phyloP scores from a whole-genome alignment of 2,329 filamentous ascomycete genomes.

The Aspergillus sp. region DNA sequence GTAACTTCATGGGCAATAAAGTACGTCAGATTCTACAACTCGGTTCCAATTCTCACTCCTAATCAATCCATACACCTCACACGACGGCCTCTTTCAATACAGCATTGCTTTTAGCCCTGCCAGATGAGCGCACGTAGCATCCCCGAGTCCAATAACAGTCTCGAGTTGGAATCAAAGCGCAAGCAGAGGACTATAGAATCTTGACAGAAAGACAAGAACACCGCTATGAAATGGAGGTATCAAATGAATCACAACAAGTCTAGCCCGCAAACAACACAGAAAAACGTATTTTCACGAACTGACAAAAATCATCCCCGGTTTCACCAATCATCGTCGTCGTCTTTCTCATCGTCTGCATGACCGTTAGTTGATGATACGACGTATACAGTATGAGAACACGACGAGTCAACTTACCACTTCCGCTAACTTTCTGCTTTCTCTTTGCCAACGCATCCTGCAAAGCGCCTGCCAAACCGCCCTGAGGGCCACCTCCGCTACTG shows the following conservation, averaged over 20 bases:
- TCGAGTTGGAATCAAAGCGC: background rate
- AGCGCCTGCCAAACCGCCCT: conserved; percentile 73
- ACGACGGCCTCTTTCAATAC: background rate
- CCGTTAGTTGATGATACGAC: conserved; percentile 20
- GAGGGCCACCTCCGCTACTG: conserved; percentile 51
- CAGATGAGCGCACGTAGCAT: background rate
- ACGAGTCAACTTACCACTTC: conserved; percentile 71
- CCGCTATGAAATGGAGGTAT: conserved; percentile 14
- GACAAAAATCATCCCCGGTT: conserved; percentile 1
- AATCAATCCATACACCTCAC: background rate
- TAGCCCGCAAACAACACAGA: conserved; percentile 7
- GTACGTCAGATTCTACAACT: background rate
- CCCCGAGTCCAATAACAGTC: background rate
- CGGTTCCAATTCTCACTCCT: background rate
- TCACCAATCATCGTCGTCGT: conserved; percentile 48
- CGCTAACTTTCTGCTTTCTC: conserved; percentile 90
- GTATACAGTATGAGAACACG: background rate
- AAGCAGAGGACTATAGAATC: background rate
- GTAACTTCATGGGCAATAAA: no score
- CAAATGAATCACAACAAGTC: conserved; percentile 12
- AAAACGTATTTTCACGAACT: background rate
- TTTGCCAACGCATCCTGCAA: conserved; percentile 74
- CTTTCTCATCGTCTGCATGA: conserved; percentile 44
- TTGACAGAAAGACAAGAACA: conserved; percentile 6
- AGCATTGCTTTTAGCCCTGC: background rate